Percentiles rank a stretch among this genome's conserved stretches.
phyloP scores from a whole-genome alignment of 1,284 basidiomycete species.

The Rhodotorula sp. region DNA sequence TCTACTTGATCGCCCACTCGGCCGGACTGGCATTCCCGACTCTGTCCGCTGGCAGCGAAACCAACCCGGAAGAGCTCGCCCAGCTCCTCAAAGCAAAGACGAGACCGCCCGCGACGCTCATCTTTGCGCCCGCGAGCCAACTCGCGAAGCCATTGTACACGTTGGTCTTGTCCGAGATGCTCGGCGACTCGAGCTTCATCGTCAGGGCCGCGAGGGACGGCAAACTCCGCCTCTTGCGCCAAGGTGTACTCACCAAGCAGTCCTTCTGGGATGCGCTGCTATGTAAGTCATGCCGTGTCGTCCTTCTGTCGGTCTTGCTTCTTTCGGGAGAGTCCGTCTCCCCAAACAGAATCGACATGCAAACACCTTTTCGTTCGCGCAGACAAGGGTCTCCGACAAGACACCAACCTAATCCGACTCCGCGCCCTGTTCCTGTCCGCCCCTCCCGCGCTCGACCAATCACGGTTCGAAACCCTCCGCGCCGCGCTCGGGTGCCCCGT shows the following conservation, averaged over 20 bases:
- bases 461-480: constrained; percentile 37
- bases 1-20: constrained; percentile 27
- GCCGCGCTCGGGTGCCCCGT: constrained; percentile 36
- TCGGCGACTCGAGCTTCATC: constrained; percentile 32
- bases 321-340: background rate
- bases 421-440: constrained; percentile 34
- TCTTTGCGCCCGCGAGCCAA: constrained; percentile 24
- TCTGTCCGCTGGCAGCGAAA: background rate
- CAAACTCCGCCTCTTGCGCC: constrained; percentile 38
- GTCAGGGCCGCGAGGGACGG: constrained; percentile 29
- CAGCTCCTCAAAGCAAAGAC: constrained; percentile 5
- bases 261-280: constrained; percentile 40
- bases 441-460: constrained; percentile 16
- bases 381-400: constrained; percentile 34
- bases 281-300: constrained; percentile 3
- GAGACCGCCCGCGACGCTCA: constrained; percentile 19
- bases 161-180: constrained; percentile 29
- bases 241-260: constrained; percentile 35
- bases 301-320: too few relatives aligned
- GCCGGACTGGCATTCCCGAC: constrained; percentile 22
- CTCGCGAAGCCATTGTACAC: constrained; percentile 26
- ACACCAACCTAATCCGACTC: constrained; percentile 25
- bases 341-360: too few relatives aligned
- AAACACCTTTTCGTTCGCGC: background rate
- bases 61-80: constrained; percentile 5